Base-by-base conservation (phyloP, 2,329 filamentous ascomycete genomes). In the Talaromyces sp. region DNA sequence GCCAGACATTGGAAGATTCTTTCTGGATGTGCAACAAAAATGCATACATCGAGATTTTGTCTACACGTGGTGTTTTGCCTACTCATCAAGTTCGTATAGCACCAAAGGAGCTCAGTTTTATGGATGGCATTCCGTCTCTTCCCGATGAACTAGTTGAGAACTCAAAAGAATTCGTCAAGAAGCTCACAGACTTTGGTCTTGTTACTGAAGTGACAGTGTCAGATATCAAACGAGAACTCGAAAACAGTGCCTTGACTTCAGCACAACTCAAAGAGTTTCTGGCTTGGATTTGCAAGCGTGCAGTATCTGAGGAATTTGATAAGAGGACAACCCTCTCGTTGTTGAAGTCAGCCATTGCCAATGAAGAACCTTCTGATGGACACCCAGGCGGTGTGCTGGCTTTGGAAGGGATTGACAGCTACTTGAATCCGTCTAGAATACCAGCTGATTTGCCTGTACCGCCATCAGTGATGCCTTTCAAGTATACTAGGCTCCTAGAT, bases 11-110 rank as follows among this genome's bases (percentile, higher is more conserved):
- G 59, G 93, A 97, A 70, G 91, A 97, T 75, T 91, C 92, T 0
- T 99, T 99, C 73, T 99, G 95, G 95, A 96, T 87, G 40, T 93
- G 91, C 65, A 95, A 90, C 70, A 89, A 87, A 72, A 89, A 89
- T 65, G 87, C 91, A 2, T 89, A 86, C 0, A 92, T 98, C 61
- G 93, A 97, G 70, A 85, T 97, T 6, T 87, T 96, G 66, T 97
- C 93, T 1, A 96, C 89, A 23, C 87, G 89, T 62, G 96, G 96
- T 61, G 88, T 99, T 6, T 81, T 97, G 59, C 86, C 89, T n/a
- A 96, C 90, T 40, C 86, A 90, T 12, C 85, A 90, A 67, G 91
- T 97, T 40, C 90, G 95, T 36, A 84, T 96, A 67, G 90, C 73
- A 78, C 89, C 72, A 73, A 90, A 80, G 81, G 85, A 88, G 50